These are phyloP conservation scores for Magnaporthiopsis incrustans DNA, from an alignment of 2,329 filamentous ascomycete species.

Conservation along the genomic window DNA sequence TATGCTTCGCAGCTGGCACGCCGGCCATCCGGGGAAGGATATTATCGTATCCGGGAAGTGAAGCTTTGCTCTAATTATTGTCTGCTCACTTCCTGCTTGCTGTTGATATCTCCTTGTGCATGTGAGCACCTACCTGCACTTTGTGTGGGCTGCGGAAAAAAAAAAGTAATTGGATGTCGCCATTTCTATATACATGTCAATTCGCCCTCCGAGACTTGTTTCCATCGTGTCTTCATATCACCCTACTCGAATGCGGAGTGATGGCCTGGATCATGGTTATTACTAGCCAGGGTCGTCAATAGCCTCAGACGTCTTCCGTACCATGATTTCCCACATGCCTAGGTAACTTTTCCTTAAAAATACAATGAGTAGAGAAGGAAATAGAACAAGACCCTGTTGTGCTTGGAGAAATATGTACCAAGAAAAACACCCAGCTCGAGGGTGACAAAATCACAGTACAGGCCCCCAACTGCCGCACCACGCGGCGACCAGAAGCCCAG, in stretches of 20 bases:
- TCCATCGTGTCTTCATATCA: too few relatives aligned
- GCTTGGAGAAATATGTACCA: too few relatives aligned
- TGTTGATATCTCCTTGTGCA: too few relatives aligned
- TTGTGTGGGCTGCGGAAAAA: too few relatives aligned
- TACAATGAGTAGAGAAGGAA: not conserved
- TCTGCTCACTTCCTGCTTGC: too few relatives aligned
- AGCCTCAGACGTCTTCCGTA: not conserved
- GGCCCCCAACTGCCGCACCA: constrained; percentile 36
- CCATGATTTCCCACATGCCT: not conserved
- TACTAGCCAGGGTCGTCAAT: not conserved
- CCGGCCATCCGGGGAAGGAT: not conserved
- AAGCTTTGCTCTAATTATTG: not conserved
- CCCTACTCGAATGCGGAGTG: not conserved
- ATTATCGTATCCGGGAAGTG: not conserved
- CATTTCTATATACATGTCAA: too few relatives aligned
- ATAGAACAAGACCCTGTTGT: not conserved
- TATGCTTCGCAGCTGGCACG: not conserved
- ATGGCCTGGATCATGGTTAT: not conserved
- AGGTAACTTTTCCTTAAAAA: not conserved
- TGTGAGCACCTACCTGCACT: too few relatives aligned
- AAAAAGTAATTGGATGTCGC: too few relatives aligned
- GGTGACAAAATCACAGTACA: not conserved
- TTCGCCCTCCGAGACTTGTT: too few relatives aligned
- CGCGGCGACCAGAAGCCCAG: constrained; percentile 70
- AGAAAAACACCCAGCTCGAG: not conserved